Evolutionary conservation across 2,329 filamentous ascomycete species (phyloP), one percentile per base, ranked within the genome.

Genomic region (Penicillium sp.): DNA sequence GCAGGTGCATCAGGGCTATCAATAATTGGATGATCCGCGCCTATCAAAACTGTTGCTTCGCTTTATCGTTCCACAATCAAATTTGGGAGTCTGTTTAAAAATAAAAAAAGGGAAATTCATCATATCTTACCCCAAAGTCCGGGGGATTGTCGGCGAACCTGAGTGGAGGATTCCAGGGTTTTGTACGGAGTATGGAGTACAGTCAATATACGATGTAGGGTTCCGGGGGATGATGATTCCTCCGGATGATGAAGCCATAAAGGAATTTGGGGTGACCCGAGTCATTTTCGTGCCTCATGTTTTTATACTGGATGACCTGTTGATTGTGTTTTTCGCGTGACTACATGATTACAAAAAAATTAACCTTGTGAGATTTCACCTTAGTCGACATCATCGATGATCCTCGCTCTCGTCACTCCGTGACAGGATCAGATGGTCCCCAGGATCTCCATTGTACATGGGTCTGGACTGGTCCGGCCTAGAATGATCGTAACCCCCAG

Each of bases 361-460:
- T 43, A 53, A 62, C 62, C 37, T 50, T 50, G 21, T 40, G 41
- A 29, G 23, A 27, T 37, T 37, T 31, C 40, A 29, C 17, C 19
- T 27, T 57, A 60, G 59, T 63, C 63, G 62, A 67, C 63, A 66
- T 67, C 65, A 67, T 67, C 64, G 61, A 67, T 67, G 65, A 67
- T 64, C 58, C 54, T 43, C 45, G 46, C 41, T 50, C 27, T 57
- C 60, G 57, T 67, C 65, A 66, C 56, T 50, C 41, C 21, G 41
- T 54, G 51, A 54, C 51, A 48, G 54, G 46, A 43, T 45, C 43
- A 42, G 27, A 35, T 53, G 42, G 46, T 48, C 55, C 49, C 54
- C 47, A 55, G 57, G 50, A 52, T 56, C 57, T 50, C 41, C 45
- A 56, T 42, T 38, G 41, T 46, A 51, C 42, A 47, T 50, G 37